Evolutionary conservation across 495 filamentous ascomycete species (phyloP).

Genomic region (Aspergillus haitiensis): DNA sequence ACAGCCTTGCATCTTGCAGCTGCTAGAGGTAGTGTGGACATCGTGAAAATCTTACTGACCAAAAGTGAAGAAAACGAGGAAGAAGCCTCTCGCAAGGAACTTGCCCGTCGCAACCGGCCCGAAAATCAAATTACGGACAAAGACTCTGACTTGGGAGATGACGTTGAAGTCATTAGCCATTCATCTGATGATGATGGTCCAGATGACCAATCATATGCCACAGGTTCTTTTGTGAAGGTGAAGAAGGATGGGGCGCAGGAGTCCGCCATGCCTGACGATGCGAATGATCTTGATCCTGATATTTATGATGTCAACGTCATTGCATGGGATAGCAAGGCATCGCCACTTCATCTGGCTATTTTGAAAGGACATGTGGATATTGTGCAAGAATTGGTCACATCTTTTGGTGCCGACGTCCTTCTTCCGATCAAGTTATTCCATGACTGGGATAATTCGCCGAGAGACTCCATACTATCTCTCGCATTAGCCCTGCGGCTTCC

Average conservation of each 20-base stretch:
- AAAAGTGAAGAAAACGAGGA: constrained; percentile 72
- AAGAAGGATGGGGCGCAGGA: constrained; percentile 30
- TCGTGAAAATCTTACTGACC: constrained; percentile 65
- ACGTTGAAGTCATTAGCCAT: constrained; percentile 39
- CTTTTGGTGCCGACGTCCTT: constrained; percentile 71
- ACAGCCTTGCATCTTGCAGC: constrained; percentile 80
- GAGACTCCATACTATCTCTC: constrained; percentile 62
- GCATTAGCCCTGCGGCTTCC: constrained; percentile 58
- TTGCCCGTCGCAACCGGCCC: constrained; percentile 45
- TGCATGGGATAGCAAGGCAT: constrained; percentile 71
- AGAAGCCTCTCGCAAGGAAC: constrained; percentile 58
- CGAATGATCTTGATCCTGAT: constrained; percentile 66
- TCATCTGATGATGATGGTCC: constrained; percentile 29
- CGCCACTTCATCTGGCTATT: constrained; percentile 76
- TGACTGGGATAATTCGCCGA: constrained; percentile 41
- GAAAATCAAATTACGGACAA: constrained; percentile 39
- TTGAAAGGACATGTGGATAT: constrained; percentile 64
- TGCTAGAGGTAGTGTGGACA: constrained; percentile 62
- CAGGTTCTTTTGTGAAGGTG: constrained; percentile 70
- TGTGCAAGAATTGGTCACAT: constrained; percentile 66
- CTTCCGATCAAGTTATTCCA: constrained; percentile 65
- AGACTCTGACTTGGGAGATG: constrained; percentile 20
- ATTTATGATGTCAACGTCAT: constrained; percentile 73
- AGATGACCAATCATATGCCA: constrained; percentile 39
- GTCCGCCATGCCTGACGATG: constrained; percentile 44